These are phyloP conservation scores for Cyberlindnera bimundalis DNA, from an alignment of 805 yeast species.

Conservation along the genomic window DNA sequence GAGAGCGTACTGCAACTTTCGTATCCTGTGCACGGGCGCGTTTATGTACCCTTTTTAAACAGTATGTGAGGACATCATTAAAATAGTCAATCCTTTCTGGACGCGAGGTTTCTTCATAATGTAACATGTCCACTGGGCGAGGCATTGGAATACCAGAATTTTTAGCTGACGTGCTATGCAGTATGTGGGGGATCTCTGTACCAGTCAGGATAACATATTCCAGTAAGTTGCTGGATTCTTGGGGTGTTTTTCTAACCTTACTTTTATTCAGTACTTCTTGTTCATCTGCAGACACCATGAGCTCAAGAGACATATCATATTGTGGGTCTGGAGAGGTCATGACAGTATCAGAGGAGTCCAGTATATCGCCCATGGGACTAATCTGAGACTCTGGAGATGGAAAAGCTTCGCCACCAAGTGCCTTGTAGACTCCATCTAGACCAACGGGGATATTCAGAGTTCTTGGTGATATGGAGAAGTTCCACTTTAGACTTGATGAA, in stretches of 20 bases:
- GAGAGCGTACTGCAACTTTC: slow-evolving; percentile 39
- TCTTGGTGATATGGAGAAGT: slow-evolving; percentile 15
- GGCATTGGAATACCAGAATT: not conserved
- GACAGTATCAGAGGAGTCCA: slow-evolving; percentile 20
- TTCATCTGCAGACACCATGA: slow-evolving; percentile 3
- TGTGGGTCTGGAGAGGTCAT: slow-evolving; percentile 19
- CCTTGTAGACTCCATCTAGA: slow-evolving; percentile 2
- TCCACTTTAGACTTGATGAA: slow-evolving; percentile 26
- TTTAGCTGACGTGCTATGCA: too few relatives aligned
- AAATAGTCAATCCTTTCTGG: slow-evolving; percentile 31
- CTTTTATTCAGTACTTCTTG: not conserved
- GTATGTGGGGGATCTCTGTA: not conserved
- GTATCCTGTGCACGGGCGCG: slow-evolving; percentile 54
- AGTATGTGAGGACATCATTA: slow-evolving; percentile 41
- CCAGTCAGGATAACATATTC: slow-evolving; percentile 7
- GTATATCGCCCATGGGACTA: slow-evolving; percentile 16
- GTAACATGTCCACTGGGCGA: not conserved
- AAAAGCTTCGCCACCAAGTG: not conserved
- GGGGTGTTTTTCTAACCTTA: too few relatives aligned
- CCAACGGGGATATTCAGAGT: slow-evolving; percentile 1
- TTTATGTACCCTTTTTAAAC: slow-evolving; percentile 43
- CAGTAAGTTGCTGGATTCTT: slow-evolving; percentile 3
- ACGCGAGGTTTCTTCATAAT: not conserved
- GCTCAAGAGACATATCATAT: not conserved
- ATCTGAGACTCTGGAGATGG: slow-evolving; percentile 15